A percentile compares a stretch with the other conserved stretches of the same genome.
Conservation (phyloP, 495 filamentous ascomycete species). For the Aspergillus ellipticus region DNA sequence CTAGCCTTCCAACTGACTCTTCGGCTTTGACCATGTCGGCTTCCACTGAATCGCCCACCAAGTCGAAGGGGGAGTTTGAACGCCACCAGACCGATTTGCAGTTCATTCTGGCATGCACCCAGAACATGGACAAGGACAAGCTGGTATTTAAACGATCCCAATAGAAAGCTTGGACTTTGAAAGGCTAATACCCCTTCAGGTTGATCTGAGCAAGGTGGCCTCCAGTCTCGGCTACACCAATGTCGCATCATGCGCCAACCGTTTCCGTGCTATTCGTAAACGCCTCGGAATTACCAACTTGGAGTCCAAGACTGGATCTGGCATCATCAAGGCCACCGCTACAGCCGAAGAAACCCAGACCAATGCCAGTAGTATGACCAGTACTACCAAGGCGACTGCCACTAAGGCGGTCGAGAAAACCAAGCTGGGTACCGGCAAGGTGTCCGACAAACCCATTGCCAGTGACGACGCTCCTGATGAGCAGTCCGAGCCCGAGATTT, state of each 20-base stretch:
- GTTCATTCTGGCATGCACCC: conserved; percentile 18
- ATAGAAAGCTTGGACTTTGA: neutral
- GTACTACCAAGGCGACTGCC: neutral
- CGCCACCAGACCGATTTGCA: conserved; percentile 7
- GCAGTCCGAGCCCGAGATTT: neutral
- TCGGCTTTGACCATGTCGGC: neutral
- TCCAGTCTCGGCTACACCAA: conserved; percentile 29
- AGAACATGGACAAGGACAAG: conserved; percentile 11
- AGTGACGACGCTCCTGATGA: neutral
- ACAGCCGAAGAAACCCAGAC: neutral
- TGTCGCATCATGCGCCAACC: conserved; percentile 28
- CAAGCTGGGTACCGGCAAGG: neutral
- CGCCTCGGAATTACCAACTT: conserved; percentile 22
- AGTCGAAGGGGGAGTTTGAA: neutral
- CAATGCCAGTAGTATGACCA: too few species aligned
- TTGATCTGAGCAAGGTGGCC: conserved; percentile 25
- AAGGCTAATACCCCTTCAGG: conserved; percentile 12
- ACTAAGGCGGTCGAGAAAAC: neutral
- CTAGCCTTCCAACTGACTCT: neutral
- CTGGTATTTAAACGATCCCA: neutral
- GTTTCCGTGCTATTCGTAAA: conserved; percentile 25
- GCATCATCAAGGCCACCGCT: neutral
- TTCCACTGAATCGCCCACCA: neutral
- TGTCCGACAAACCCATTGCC: too few species aligned
- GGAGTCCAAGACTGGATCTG: conserved; percentile 2